Base-by-base conservation (phyloP, 176 grass and related monocot species). In the Elaeis guineensis region DNA sequence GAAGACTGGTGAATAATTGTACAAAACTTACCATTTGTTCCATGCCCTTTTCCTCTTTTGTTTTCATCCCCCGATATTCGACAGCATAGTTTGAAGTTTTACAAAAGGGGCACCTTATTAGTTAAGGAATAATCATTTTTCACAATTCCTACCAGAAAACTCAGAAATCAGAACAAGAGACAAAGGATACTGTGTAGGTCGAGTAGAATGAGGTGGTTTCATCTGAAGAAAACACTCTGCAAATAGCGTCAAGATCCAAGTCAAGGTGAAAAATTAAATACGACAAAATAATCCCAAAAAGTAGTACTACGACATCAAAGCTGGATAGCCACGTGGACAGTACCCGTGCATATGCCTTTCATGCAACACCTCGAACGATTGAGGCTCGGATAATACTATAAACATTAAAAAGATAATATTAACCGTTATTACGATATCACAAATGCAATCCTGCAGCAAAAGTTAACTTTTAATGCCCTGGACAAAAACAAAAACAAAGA, bases 201-300 rank as follows among this genome's bases (percentile, higher is more conserved):
- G 76, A 83, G 78, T 80, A 4, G 81, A 72, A 70, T 69, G 78
- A 22, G 79, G 72, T 6, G 87, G 83, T 59, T 85, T 97, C 79
- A 97, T 82, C 78, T 91, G 93, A 58, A 97, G 92, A 78, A 97
- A 97, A 66, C 92, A 97, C 78, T 97, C 92, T 96, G 80, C 53
- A 74, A 57, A 12, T 50, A 79, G 19, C 35, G 11, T 14, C 35
- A 6, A 44, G 25, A 26, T 26, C 62, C 60, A 74, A 70, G 9
- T 39, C 28, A 23, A 69, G 8, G 17, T 19, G 12, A 20, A 12
- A 67, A 66, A n/a, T 9, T 51, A 75, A 50, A 51, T 26, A 26
- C 23, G 22, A 49, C 11, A 30, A 75, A 39, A 32, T 23, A 35
- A 44, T 44, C 35, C 9, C 2, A 6, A 51, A 62, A 63, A 54